Base-by-base conservation (phyloP, 2,329 filamentous ascomycete species). In the Xylariaceae sp. region DNA sequence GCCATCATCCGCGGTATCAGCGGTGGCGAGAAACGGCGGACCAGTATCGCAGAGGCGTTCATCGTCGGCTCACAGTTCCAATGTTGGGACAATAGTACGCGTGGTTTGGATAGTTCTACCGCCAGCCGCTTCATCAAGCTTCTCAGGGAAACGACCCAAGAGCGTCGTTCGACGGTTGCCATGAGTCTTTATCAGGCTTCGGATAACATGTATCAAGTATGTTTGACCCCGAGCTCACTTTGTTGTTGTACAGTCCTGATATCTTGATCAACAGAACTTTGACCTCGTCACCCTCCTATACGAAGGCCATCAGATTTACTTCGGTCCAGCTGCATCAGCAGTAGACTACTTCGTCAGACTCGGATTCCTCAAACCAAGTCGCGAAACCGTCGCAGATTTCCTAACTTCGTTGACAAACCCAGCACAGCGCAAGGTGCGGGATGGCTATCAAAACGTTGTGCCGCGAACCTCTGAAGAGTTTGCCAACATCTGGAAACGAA, bases 71-170 rank as follows among this genome's bases (percentile, higher is more conserved):
- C 80, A 4, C 81, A 79, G 30, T 53, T 84, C 9, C 82, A 84
- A 70, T 84, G 81, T 76, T 84, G 82, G 81, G 82, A 89, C 68
- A 90, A 90, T 75, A 85, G 81, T 34, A 90, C 88, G 18, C 80
- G 87, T 73, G 87, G 88, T 71, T 78, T 90, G 30, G 87, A 90
- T 73, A 86, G 81, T 23, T 86, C 87, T 71, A 90, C 89, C 71
- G 87, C 88, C 55, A 80, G 89, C 61, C 86, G 89, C 72, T 90
- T 90, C 70, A 85, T 82, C 73, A 86, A 83, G 73, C 88, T 85
- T 1, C 76, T 90, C 7, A 82, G 84, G 23, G 15, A 59, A 13
- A 61, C 59, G 7, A 65, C 67, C 1, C 60, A 65, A 18, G 9
- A 61, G 44, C 77, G 87, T 54, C 41, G 56, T 17, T 59, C 57